Evolutionary conservation across 371 early-diverging fungal species (phyloP).

Genomic region (Syncephalis fuscata): DNA sequence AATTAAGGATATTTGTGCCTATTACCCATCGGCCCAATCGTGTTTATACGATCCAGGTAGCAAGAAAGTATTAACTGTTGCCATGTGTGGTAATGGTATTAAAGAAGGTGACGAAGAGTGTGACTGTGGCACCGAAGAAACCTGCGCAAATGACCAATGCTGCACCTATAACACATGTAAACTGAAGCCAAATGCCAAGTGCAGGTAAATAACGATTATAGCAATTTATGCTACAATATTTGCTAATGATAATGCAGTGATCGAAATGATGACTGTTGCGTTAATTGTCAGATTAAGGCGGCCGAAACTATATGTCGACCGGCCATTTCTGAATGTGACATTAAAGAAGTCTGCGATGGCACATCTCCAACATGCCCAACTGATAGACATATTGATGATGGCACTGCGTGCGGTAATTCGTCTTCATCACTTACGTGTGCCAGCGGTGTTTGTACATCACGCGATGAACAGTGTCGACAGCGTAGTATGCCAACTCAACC

Average conservation of each 20-base stretch:
- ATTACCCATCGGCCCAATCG: conserved; percentile 23
- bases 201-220: conserved; percentile 28
- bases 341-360: conserved; percentile 68
- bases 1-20: conserved; percentile 41
- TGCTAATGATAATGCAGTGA: conserved; percentile 26
- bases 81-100: conserved; percentile 90
- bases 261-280: conserved; percentile 68
- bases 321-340: conserved; percentile 63
- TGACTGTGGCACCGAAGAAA: conserved; percentile 69
- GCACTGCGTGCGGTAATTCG: conserved; percentile 34
- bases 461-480: conserved; percentile 62
- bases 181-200: conserved; percentile 52
- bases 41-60: conserved; percentile 47
- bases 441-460: conserved; percentile 74
- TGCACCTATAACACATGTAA: conserved; percentile 74
- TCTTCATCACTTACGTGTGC: conserved; percentile 42
- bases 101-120: conserved; percentile 84
- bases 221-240: neutral
- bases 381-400: conserved; percentile 47
- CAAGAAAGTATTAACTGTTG: conserved; percentile 20
- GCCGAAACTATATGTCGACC: conserved; percentile 52
- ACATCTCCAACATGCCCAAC: conserved; percentile 51
- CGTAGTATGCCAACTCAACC: conserved; percentile 26
- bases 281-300: conserved; percentile 45
- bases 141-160: conserved; percentile 56